Evolutionary conservation across 805 yeast species (phyloP).

Genomic region (Monosporozyma unispora): DNA sequence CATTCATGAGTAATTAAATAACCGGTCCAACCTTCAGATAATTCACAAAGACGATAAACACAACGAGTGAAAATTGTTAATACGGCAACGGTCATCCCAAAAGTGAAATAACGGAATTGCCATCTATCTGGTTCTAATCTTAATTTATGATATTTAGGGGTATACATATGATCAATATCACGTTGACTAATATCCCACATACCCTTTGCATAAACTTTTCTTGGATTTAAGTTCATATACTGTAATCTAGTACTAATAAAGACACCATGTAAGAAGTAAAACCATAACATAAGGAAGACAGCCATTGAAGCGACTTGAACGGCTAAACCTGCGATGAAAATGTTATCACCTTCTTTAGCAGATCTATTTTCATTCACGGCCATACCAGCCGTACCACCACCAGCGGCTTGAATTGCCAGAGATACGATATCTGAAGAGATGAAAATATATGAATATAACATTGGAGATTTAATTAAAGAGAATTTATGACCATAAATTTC

Average conservation of each 20-base stretch:
- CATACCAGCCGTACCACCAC: constrained; percentile 64
- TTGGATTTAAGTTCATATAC: constrained; percentile 10
- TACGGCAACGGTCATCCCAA: constrained; percentile 40
- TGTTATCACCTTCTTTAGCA: constrained; percentile 18
- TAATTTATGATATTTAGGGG: constrained; percentile 19
- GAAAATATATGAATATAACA: constrained; percentile 45
- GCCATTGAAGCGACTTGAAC: constrained; percentile 67
- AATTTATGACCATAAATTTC: constrained; percentile 50
- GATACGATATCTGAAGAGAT: constrained; percentile 57
- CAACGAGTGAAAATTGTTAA: constrained; percentile 56
- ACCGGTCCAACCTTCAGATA: constrained; percentile 58
- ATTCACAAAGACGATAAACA: constrained; percentile 63
- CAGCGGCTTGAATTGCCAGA: constrained; percentile 59
- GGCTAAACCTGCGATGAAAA: constrained; percentile 72
- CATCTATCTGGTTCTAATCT: constrained; percentile 25
- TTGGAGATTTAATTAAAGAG: constrained; percentile 35
- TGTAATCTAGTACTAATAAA: constrained; percentile 24
- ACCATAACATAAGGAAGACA: constrained; percentile 44
- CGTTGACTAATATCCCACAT: constrained; percentile 14
- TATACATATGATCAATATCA: constrained; percentile 18
- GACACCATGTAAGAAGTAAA: constrained; percentile 37
- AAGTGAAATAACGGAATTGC: constrained; percentile 37
- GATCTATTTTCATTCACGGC: constrained; percentile 29
- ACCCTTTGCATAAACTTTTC: constrained; percentile 8
- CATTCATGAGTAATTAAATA: constrained; percentile 50